phyloP scores from a whole-genome alignment of 176 grass and related monocot genomes.

The Chloris gayana region DNA sequence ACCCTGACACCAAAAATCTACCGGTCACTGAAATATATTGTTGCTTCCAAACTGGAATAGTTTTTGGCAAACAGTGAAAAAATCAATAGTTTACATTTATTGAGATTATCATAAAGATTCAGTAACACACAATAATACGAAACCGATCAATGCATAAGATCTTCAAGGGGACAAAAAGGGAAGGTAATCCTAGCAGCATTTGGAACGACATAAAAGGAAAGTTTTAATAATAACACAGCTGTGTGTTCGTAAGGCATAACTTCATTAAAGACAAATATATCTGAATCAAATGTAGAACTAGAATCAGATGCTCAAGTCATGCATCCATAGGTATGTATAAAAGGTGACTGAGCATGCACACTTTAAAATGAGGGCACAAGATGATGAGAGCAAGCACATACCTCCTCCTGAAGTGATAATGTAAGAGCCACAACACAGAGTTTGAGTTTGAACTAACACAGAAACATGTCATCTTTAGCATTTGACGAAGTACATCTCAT shows the following conservation, averaged over 20 bases:
- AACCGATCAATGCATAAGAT: too few relatives aligned
- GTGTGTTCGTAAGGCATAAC: not conserved
- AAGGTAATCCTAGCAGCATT: constrained; percentile 9
- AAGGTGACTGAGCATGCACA: not conserved
- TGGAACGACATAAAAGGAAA: constrained; percentile 14
- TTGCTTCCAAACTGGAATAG: too few relatives aligned
- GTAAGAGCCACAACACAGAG: constrained; percentile 32
- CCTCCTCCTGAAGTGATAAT: constrained; percentile 32
- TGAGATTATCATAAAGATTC: too few relatives aligned
- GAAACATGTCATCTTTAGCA: constrained; percentile 16
- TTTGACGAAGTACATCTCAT: constrained; percentile 1
- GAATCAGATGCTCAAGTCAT: constrained; percentile 19
- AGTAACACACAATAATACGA: too few relatives aligned
- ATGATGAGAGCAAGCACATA: constrained; percentile 11
- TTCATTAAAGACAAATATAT: not conserved
- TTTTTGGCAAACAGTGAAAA: not conserved
- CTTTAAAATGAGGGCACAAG: not conserved
- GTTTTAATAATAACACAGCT: not conserved
- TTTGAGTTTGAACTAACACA: constrained; percentile 23
- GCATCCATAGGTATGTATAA: constrained; percentile 26
- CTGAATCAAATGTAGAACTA: constrained; percentile 5
- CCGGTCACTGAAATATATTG: not conserved
- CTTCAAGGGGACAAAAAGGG: not conserved
- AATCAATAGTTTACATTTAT: not conserved
- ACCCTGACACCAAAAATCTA: too few relatives aligned